phyloP scores from a whole-genome alignment of 1,139 yeast genomes.

The Saccharomyces hybrid region DNA sequence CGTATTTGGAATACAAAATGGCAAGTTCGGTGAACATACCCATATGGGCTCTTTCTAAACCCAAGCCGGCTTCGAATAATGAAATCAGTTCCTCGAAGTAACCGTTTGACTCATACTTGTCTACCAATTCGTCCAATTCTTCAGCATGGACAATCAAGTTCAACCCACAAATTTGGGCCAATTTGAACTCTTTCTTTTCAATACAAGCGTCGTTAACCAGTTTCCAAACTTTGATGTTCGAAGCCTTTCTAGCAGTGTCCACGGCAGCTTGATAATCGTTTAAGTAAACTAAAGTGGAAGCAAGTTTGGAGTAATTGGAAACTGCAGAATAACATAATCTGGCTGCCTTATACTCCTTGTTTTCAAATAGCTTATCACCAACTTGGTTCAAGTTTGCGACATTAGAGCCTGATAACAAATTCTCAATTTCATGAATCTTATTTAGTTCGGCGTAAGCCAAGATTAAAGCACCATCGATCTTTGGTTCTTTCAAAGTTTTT shows the following conservation, averaged over 20 bases:
- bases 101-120: constrained; percentile 81
- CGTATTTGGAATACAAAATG: constrained; percentile 79
- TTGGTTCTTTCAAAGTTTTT: constrained; percentile 80
- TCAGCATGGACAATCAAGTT: constrained; percentile 96
- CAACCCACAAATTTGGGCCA: constrained; percentile 98
- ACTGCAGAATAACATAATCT: constrained; percentile 78
- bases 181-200: constrained; percentile 87
- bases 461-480: constrained; percentile 85
- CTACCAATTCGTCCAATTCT: constrained; percentile 84
- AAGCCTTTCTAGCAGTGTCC: constrained; percentile 97
- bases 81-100: constrained; percentile 87
- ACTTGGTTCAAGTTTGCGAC: constrained; percentile 88
- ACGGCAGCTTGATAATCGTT: constrained; percentile 94
- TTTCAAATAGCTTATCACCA: constrained; percentile 84
- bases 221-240: constrained; percentile 91
- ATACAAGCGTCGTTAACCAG: constrained; percentile 96
- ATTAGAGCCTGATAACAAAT: constrained; percentile 74
- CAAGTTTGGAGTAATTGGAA: constrained; percentile 90
- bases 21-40: constrained; percentile 99
- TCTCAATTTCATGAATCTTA: constrained; percentile 73
- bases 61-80: constrained; percentile 89
- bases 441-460: constrained; percentile 78
- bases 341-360: constrained; percentile 85
- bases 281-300: constrained; percentile 87
- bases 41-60: constrained; percentile 98